Base-by-base conservation (phyloP, 2,329 filamentous ascomycete species). In the Claviceps sp. region DNA sequence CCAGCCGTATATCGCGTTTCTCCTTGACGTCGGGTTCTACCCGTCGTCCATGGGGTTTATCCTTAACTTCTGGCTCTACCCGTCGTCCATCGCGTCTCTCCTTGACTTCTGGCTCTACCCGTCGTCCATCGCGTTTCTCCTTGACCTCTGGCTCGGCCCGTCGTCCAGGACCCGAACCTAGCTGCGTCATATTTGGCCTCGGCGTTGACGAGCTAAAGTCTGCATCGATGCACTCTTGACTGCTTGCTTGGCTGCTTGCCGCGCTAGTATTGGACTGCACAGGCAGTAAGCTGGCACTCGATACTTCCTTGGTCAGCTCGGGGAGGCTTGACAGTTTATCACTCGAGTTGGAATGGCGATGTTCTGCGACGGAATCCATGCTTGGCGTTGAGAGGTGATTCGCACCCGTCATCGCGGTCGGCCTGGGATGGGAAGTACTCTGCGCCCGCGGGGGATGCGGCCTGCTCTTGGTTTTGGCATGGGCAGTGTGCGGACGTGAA, bases 271-370 rank as follows among this genome's bases (percentile, higher is more conserved):
- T 80, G 55, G 76, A 76, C 67, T 81, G 77, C 52, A 80, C 71
- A 46, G 82, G 69, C 50, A 83, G 68, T 60, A 81, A 65, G 62
- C 75, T 81, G 50, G 77, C 81, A 62, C 75, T 81, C 58, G 77
- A 82, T 51, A 83, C 63, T 55, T 77, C 70, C 62, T 77, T 79
- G 47, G 77, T 76, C 56, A 81, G 79, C 51, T 84, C 79, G 58
- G 72, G 76, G 57, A 83, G 80, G 66, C 76, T 81, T 52, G 80
- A 71, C 54, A 77, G 72, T 67, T 81, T 82, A 47, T 68, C 67
- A 61, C 75, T 79, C 48, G 74, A 75, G 42, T 68, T 68, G 30
- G 78, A 81, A 47, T 71, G 68, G 37, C 76, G 73, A 56, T 77
- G 76, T 51, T 77, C 73, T 47, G 61, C 61, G 24, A 13, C 30